Evolutionary conservation across 2,329 filamentous ascomycete genomes (phyloP).

Genomic region (Colletotrichum gloeosporioides): DNA sequence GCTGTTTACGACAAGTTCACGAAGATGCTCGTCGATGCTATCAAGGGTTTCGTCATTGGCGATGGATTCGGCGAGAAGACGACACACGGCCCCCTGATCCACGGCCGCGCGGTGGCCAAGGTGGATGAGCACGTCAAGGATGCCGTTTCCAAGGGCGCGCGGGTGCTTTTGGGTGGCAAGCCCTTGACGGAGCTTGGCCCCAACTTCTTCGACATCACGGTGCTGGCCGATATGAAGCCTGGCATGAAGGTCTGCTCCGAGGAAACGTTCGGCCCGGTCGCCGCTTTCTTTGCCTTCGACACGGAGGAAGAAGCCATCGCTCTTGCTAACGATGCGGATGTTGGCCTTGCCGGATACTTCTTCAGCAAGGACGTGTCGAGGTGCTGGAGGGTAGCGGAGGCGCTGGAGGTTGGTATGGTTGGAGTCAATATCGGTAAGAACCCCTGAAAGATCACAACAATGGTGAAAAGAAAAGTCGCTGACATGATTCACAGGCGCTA

Average conservation of each 20-base stretch:
- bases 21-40: slow-evolving; percentile 62
- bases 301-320: slow-evolving; percentile 46
- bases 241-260: slow-evolving; percentile 51
- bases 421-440: slow-evolving; percentile 56
- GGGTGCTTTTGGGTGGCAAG: slow-evolving; percentile 65
- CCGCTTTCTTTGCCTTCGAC: slow-evolving; percentile 46
- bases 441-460: rapidly evolving
- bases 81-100: slow-evolving; percentile 78
- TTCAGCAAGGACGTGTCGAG: slow-evolving; percentile 64
- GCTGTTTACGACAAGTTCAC: slow-evolving; percentile 68
- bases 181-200: slow-evolving; percentile 38
- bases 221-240: slow-evolving; percentile 47
- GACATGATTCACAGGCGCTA: slow-evolving; percentile 2
- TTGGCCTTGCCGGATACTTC: slow-evolving; percentile 66
- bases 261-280: slow-evolving; percentile 53
- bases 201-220: slow-evolving; percentile 51
- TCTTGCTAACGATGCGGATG: slow-evolving; percentile 58
- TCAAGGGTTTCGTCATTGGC: slow-evolving; percentile 67
- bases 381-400: slow-evolving; percentile 54
- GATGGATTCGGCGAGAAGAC: slow-evolving; percentile 73
- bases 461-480: background rate
- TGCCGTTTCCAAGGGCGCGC: slow-evolving; percentile 74
- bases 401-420: slow-evolving; percentile 66
- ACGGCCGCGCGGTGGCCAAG: slow-evolving; percentile 71
- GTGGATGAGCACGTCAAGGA: slow-evolving; percentile 73